A percentile compares a stretch with the other conserved stretches of the same genome.
Evolutionary conservation across 1,139 yeast species (phyloP).

Genomic region (Blastobotrys apis): DNA sequence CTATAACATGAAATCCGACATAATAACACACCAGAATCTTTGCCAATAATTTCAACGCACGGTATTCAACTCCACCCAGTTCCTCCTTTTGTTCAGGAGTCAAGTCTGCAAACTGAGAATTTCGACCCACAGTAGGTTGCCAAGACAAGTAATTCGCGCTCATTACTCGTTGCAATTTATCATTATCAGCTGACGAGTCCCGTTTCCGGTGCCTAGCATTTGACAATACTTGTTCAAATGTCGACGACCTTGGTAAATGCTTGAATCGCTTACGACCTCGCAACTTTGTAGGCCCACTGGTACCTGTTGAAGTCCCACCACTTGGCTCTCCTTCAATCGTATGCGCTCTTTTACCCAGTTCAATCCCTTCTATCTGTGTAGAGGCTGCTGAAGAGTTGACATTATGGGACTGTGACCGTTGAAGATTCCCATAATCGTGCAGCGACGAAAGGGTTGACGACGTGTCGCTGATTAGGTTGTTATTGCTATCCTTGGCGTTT

Average conservation of each 20-base stretch:
- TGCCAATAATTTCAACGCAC: slow-evolving; percentile 75
- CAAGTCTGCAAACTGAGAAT: slow-evolving; percentile 82
- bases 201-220: slow-evolving; percentile 8
- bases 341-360: slow-evolving; percentile 42
- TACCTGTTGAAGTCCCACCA: slow-evolving; percentile 8
- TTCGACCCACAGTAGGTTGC: slow-evolving; percentile 92
- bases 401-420: slow-evolving; percentile 13
- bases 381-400: not conserved
- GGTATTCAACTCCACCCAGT: slow-evolving; percentile 93
- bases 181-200: slow-evolving; percentile 1
- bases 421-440: slow-evolving; percentile 20
- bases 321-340: slow-evolving; percentile 41
- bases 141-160: slow-evolving; percentile 65
- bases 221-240: slow-evolving; percentile 25
- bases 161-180: slow-evolving; percentile 28
- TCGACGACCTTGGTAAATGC: slow-evolving; percentile 19
- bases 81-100: slow-evolving; percentile 86
- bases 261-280: slow-evolving; percentile 1
- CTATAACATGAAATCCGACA: slow-evolving; percentile 67
- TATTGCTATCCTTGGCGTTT: not conserved
- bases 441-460: not conserved
- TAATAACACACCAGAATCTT: slow-evolving; percentile 64
- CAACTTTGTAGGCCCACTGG: not conserved
- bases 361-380: not conserved
- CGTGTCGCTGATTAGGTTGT: not conserved